Evolutionary conservation across 495 filamentous ascomycete genomes (phyloP), one percentile per base, ranked within the genome.

Genomic region (Penicillium daleae): DNA sequence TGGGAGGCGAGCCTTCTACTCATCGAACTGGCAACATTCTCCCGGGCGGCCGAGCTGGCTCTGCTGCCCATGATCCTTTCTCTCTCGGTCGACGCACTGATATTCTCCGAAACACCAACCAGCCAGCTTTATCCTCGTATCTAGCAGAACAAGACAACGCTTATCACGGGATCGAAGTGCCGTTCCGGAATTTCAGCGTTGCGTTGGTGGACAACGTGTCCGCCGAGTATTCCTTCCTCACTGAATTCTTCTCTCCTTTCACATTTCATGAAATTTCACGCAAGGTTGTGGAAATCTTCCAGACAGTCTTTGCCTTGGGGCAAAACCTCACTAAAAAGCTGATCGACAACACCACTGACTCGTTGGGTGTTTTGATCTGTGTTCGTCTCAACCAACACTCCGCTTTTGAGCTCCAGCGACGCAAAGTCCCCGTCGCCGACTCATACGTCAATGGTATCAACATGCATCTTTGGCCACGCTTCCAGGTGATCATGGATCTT

Each of bases 381-480:
- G 92, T 99, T n/a, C 88, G 95, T 12, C 76, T 99, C 15, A 98
- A 95, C 69, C 96, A 99, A 66, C 91, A 92, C 64, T 86, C 92
- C 29, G 92, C 93, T 7, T 99, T 98, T 66, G 90, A 97, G 73
- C 83, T 97, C 8, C 95, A 99, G 73, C 85, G 95, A 7, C 87
- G 94, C 49, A 92, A 93, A 68, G 86, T 97, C 3, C 96, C 95
- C 10, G 88, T 92, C 4, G 88, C 90, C 3, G 95, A 99, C 61
- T 85, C 86, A 31, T 98, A 98, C 72, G 89, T 97, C 68, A 99
- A 98, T 73, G 93, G 88, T 19, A 95, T 92, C 24, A 90, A 89
- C 66, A 98, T 99, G 94, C 86, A 92, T 8, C 86, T 99, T 6
- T 99, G 95, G 95, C 95, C 95, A 5, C 89, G 93, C 31, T 92